Base-by-base conservation (phyloP, 352 stramenopile genomes). In the Salisapilia sapeloensis region DNA sequence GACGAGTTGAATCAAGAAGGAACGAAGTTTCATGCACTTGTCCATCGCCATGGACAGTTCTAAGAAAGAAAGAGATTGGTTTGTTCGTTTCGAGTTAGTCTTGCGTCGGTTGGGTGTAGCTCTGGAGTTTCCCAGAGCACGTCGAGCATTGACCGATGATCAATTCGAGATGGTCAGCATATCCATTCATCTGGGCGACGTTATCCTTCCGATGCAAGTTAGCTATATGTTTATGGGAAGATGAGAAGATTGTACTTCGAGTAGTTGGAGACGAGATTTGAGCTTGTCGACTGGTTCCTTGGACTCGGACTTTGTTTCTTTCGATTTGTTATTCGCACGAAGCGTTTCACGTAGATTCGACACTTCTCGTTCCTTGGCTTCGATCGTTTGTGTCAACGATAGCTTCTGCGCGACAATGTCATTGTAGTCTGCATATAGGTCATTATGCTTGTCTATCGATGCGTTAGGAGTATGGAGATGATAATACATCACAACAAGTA, bases 161-260 rank as follows among this genome's bases (percentile, higher is more conserved):
- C 40, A 79, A 50, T 37, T 85, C 70, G 8, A 85, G 38, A 29
- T 85, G 70, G 38, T 85, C 70, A 7, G 70, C 70, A 29, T 85
- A 85, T 29, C 43, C 56, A 39, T 85, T 85, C 48, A 85, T 74
- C 31, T 85, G 70, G 11, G 49, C 51, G 40, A 85, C 38, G 25
- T 79, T 85, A 21, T 85, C 70, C 70, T 85, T 39, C 2, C 17
- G 28, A 12, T 35, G 9, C 16, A 9, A 48, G n/a, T 40, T 16
- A 39, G 14, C 17, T 9, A 19, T 35, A 21, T 16, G 13, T 15
- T 36, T 23, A 34, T 19, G 23, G 14, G 7, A 4, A 24, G 13
- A n/a, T n/a, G n/a, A n/a, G n/a, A n/a, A n/a, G n/a, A 33, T 11
- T 38, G 26, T 54, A 81, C 69, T 62, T 79, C 65, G n/a, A 84